Conservation (phyloP, 1,139 yeast genomes). For the Debaryomyces singareniensis region DNA sequence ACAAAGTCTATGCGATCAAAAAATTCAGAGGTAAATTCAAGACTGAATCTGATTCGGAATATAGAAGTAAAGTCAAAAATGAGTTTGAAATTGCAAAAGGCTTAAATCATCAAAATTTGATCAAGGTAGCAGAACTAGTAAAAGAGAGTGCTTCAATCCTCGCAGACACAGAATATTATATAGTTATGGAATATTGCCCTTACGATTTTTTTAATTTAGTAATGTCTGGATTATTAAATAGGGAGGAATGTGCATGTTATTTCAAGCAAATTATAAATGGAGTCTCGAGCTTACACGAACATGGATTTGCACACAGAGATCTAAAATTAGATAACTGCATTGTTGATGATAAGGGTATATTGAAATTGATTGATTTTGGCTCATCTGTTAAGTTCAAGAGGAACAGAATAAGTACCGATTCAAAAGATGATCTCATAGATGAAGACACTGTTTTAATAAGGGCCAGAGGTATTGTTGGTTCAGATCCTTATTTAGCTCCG, state of each 20-base stretch:
- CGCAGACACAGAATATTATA: constrained; percentile 40
- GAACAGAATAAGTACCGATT: constrained; percentile 15
- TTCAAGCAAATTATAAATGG: constrained; percentile 63
- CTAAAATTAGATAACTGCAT: constrained; percentile 75
- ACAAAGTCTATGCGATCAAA: constrained; percentile 58
- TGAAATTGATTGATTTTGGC: constrained; percentile 74
- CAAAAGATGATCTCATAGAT: constrained; percentile 18
- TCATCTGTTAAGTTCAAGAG: constrained; percentile 61
- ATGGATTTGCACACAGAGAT: constrained; percentile 75
- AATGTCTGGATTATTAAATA: constrained; percentile 62
- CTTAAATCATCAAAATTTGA: constrained; percentile 55
- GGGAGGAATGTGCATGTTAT: constrained; percentile 57
- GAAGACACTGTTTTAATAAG: constrained; percentile 20
- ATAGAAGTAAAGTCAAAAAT: constrained; percentile 55
- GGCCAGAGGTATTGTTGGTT: constrained; percentile 71
- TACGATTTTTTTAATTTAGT: constrained; percentile 73
- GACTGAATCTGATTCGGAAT: constrained; percentile 49
- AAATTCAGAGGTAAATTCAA: constrained; percentile 52
- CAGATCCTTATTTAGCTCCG: constrained; percentile 78
- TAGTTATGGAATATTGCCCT: constrained; percentile 73
- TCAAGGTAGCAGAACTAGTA: constrained; percentile 58
- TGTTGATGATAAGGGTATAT: constrained; percentile 51
- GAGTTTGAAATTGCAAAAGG: constrained; percentile 63
- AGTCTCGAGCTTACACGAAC: constrained; percentile 52
- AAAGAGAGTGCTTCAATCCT: constrained; percentile 23